These are phyloP conservation scores for Climacium dendroides DNA, from an alignment of 225 moss, liverwort and hornwort species.

Conservation along the genomic window DNA sequence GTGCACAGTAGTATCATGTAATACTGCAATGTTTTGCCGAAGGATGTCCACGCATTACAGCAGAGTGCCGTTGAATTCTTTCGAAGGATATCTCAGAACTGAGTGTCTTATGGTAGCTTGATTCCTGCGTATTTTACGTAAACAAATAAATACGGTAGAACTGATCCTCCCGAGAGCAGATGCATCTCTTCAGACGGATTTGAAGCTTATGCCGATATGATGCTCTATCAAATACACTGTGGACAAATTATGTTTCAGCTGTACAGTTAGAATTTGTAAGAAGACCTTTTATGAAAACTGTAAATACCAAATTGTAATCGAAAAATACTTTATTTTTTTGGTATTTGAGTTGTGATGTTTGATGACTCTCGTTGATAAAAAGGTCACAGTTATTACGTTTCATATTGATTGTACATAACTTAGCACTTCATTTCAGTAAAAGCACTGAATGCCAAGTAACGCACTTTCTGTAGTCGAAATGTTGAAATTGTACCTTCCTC, in stretches of 20 bases:
- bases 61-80: not conserved
- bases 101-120: not conserved
- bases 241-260: not conserved
- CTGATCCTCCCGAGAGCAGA: not conserved
- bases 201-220: not conserved
- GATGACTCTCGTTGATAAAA: not conserved
- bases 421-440: not conserved
- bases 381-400: not conserved
- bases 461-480: not conserved
- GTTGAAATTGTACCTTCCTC: not conserved
- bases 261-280: slow-evolving; percentile 1
- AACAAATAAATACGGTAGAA: too few species aligned
- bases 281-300: not conserved
- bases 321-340: not conserved
- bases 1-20: not conserved
- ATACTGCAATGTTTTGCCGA: not conserved
- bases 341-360: not conserved
- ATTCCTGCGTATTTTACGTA: not conserved
- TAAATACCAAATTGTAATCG: slow-evolving; percentile 4
- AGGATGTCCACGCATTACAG: not conserved
- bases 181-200: not conserved
- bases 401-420: not conserved
- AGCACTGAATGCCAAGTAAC: too few species aligned
- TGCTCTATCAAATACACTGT: not conserved
- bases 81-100: not conserved